Evolutionary conservation across 495 filamentous ascomycete species (phyloP), one percentile per base, ranked within the genome.

Genomic region (Coniosporium apollinis): DNA sequence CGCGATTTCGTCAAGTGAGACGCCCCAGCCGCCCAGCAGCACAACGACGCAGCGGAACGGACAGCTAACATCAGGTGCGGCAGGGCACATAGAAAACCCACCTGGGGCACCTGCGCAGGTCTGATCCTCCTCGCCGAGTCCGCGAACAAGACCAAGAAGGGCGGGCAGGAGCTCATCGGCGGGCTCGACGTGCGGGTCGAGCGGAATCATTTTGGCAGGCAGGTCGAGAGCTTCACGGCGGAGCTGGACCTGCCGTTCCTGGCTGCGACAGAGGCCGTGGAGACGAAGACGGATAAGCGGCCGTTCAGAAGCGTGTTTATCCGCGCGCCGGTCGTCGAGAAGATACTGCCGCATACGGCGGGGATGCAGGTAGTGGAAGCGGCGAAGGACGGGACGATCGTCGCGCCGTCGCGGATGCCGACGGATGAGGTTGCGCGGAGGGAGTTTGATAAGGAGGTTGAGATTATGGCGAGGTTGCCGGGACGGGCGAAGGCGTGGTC

Each of bases 61-160:
- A 26, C 13, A 25, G 15, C 19, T 37, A 3, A n/a, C 16, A 32
- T 19, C 42, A 38, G 26, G 42, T 11, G 40, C 14, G n/a, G 2
- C 28, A 66, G 61, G 48, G 61, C 76, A n/a, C 45, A 70, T 32
- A 69, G 76, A 46, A 86, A 81, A 51, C 86, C 91, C 14, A 80
- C 77, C 13, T 97, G 89, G 89, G 89, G 89, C 9, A 96, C 89
- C 17, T 97, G 89, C 53, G 89, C 89, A 16, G 89, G 89, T 4
- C 66, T 97, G 37, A 94, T 97, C 43, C 59, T 96, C 24, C 77
- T 97, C 30, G 75, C 83, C 9, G 84, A 93, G 51, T 72, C 77
- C 28, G 91, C 89, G 16, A 87, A 85, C 51, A 67, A 74, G 17
- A 86, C 81, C 2, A 96, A 93, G 52, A 72, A 77, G 39, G 85